Evolutionary conservation across 2,329 filamentous ascomycete species (phyloP), one percentile per base, ranked within the genome.

Genomic region (Fusarium stilboides): DNA sequence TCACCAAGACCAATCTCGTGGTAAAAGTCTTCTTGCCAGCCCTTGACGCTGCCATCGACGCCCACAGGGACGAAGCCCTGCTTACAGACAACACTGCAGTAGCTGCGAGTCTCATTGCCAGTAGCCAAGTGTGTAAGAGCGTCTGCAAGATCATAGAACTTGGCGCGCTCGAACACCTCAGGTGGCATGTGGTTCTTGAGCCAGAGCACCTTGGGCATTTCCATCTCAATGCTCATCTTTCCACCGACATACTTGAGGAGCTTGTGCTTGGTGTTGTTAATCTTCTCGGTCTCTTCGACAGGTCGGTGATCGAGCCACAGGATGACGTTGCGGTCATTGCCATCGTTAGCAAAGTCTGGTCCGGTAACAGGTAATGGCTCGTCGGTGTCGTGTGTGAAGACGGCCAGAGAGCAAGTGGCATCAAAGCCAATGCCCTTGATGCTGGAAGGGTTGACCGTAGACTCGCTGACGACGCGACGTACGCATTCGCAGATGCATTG

Each of bases 181-280:
- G 92, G 87, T 4, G 96, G 92, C 96, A 99, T 98, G 82, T 98
- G 89, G 81, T 97, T 97, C 87, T 98, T 98, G 77, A 99, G 87
- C 96, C 96, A 99, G 60, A 98, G 86, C 2, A 98, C 93, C 83
- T 99, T 99, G 69, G 96, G 96, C 57, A 99, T 97, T 80, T 99
- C 96, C 96, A 99, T 99, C 85, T 99, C 96, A 70, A 98, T 95
- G 78, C 94, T 97, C 96, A 99, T 99, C 79, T 92, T 95, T 68
- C 96, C 96, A 73, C 96, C 96, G 19, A 99, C 96, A 77, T 99
- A 99, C 76, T 94, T 92, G 62, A 99, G 88, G 55, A 99, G 85
- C 80, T 97, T 96, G 84, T 99, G 96, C 54, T 91, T 87, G 4
- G 96, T 98, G 56, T 89, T 89, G 80, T 99, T 99, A 83, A 99